phyloP scores from a whole-genome alignment of 306 rosid species.

The Phaseolus lunatus region DNA sequence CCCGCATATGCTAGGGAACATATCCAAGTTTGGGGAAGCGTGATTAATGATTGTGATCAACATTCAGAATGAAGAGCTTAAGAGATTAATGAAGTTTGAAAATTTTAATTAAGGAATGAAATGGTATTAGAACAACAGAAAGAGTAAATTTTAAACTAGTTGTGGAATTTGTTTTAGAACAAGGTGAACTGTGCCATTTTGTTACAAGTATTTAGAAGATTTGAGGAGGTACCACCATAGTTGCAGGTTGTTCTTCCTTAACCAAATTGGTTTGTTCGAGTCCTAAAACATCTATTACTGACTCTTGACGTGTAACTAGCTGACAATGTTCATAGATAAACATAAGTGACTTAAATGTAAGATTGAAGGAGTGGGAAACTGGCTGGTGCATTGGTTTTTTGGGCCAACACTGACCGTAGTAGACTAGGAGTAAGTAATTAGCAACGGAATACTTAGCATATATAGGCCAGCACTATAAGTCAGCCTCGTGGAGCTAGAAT shows the following conservation, averaged over 20 bases:
- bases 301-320: not conserved
- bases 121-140: no score
- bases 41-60: no score
- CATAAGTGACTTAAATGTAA: slow-evolving; percentile 7
- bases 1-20: no score
- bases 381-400: slow-evolving; percentile 7
- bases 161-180: not conserved
- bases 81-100: no score
- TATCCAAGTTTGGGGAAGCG: no score
- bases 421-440: slow-evolving; percentile 46
- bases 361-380: slow-evolving; percentile 17
- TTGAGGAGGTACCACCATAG: slow-evolving; percentile 5
- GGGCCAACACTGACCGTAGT: slow-evolving; percentile 17
- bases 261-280: slow-evolving; percentile 7
- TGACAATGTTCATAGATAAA: not conserved
- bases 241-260: slow-evolving; percentile 7
- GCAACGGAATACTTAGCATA: slow-evolving; percentile 50
- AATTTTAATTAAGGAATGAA: no score
- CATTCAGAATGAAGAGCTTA: no score
- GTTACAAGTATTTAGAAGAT: not conserved
- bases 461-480: slow-evolving; percentile 46
- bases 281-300: not conserved
- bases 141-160: no score
- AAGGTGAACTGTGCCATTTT: not conserved
- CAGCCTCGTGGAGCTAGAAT: slow-evolving; percentile 59